A percentile compares a stretch with the other conserved stretches of the same genome.
Conservation (phyloP, 345 rosid genomes). For the Salix suchowensis region DNA sequence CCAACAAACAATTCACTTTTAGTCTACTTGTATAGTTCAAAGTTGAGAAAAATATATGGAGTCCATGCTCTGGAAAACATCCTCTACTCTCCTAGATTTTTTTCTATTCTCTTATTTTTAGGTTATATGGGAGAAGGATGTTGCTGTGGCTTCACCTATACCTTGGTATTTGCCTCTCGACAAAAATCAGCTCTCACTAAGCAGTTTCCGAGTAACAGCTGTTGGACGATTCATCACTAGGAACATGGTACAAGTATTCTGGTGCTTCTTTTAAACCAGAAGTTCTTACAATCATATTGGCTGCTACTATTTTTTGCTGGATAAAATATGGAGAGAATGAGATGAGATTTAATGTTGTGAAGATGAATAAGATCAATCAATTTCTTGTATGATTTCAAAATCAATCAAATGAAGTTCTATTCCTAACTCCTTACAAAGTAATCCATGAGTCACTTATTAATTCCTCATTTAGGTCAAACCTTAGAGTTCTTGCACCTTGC, state of each 20-base stretch:
- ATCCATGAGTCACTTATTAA: too few relatives aligned
- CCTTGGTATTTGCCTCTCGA: constrained; percentile 1
- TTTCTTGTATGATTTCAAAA: too few relatives aligned
- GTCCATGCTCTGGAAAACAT: not conserved
- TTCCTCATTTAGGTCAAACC: not conserved
- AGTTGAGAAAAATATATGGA: not conserved
- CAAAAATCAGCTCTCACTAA: not conserved
- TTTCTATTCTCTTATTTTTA: not conserved
- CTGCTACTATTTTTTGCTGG: too few relatives aligned
- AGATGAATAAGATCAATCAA: too few relatives aligned
- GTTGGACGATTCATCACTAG: not conserved
- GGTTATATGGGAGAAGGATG: not conserved
- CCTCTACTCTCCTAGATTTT: not conserved
- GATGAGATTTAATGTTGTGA: too few relatives aligned
- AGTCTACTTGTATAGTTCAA: not conserved
- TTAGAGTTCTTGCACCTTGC: constrained; percentile 4
- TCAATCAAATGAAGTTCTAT: too few relatives aligned
- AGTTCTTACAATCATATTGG: too few relatives aligned
- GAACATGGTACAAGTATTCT: not conserved
- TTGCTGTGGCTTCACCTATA: not conserved
- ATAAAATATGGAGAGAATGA: too few relatives aligned
- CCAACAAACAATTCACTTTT: too few relatives aligned
- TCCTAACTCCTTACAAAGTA: too few relatives aligned
- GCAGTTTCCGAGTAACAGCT: not conserved
- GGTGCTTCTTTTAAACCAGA: not conserved